Evolutionary conservation across 768 basidiomycete species (phyloP).

Genomic region (Tricholoma saponaceum): DNA sequence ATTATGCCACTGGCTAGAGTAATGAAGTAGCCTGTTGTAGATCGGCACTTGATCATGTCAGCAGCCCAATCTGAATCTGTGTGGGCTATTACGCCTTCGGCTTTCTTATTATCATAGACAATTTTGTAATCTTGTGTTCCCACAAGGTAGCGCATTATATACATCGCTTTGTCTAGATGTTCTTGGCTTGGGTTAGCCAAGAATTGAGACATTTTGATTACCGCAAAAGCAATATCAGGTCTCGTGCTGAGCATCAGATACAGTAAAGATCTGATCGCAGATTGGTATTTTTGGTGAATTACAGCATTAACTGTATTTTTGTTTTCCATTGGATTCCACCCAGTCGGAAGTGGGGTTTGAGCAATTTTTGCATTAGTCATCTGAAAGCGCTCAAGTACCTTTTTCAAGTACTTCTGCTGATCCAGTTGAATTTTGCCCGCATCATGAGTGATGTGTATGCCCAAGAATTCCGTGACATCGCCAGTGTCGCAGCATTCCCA

Average conservation of each 20-base stretch:
- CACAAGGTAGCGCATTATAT: conserved; percentile 19
- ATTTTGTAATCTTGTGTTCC: conserved; percentile 10
- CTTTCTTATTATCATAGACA: conserved; percentile 3
- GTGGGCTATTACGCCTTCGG: neutral
- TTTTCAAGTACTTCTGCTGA: conserved; percentile 13
- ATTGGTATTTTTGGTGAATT: conserved; percentile 2
- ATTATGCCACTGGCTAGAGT: too few species aligned
- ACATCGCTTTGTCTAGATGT: conserved; percentile 15
- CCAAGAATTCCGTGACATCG: neutral
- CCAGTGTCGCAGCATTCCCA: neutral
- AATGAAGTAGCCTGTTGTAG: conserved; percentile 29
- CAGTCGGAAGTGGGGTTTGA: conserved; percentile 1
- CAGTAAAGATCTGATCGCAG: conserved; percentile 15
- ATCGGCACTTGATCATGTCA: too few species aligned
- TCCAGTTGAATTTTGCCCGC: conserved; percentile 7
- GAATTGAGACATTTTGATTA: conserved; percentile 7
- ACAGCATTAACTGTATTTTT: neutral
- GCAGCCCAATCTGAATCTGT: conserved; percentile 20
- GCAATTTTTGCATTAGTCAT: conserved; percentile 7
- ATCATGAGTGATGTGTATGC: conserved; percentile 1
- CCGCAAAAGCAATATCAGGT: conserved; percentile 4
- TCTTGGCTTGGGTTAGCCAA: conserved; percentile 18
- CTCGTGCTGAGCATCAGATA: conserved; percentile 18
- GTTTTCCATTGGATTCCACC: neutral
- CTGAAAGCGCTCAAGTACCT: conserved; percentile 1